A percentile compares a stretch with the other conserved stretches of the same genome.
phyloP scores from a whole-genome alignment of 2,329 filamentous ascomycete species.

The Paraphaeosphaeria sporulosa region DNA sequence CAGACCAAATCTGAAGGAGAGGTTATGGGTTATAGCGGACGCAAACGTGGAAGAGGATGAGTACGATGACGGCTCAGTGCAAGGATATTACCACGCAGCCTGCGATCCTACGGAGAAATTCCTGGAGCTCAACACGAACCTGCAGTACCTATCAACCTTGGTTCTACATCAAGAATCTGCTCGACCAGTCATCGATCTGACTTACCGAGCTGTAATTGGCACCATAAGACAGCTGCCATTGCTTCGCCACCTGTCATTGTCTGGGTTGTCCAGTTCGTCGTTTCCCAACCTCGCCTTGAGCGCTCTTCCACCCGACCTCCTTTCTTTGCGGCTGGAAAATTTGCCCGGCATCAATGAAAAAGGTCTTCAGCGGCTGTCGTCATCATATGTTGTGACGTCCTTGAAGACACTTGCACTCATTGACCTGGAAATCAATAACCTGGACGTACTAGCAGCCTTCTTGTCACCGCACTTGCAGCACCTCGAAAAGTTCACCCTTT shows the following conservation, averaged over 20 bases:
- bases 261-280: conserved; percentile 61
- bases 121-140: conserved; percentile 61
- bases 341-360: conserved; percentile 64
- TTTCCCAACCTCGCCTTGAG: conserved; percentile 64
- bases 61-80: conserved; percentile 43
- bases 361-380: conserved; percentile 61
- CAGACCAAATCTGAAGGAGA: conserved; percentile 61
- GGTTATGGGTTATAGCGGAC: conserved; percentile 62
- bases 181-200: conserved; percentile 52
- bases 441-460: conserved; percentile 61
- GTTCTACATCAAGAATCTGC: conserved; percentile 52
- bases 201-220: conserved; percentile 63
- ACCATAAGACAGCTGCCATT: conserved; percentile 62
- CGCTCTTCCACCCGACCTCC: conserved; percentile 58
- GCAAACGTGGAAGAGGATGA: conserved; percentile 32
- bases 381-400: conserved; percentile 53
- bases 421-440: conserved; percentile 60
- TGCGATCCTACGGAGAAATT: conserved; percentile 62
- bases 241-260: conserved; percentile 62
- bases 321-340: conserved; percentile 63
- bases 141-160: conserved; percentile 61
- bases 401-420: conserved; percentile 60
- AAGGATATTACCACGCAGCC: conserved; percentile 45
- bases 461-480: conserved; percentile 53
- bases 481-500: conserved; percentile 60